These are phyloP conservation scores for Straminergon stramineum DNA, from an alignment of 225 moss, liverwort and hornwort species.

Conservation along the genomic window DNA sequence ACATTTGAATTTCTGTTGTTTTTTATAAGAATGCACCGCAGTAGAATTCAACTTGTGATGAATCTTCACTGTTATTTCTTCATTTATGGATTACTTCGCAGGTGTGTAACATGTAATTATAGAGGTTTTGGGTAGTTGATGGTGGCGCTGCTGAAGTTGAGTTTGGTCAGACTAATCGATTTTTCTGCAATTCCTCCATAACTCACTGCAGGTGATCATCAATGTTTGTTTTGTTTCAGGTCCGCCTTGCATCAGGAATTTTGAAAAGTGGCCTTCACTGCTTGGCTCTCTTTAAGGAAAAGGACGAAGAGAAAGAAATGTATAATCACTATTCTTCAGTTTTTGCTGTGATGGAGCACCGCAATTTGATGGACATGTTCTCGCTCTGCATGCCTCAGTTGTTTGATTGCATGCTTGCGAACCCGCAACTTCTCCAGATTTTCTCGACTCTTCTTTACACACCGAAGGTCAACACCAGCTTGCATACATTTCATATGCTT, in stretches of 20 bases:
- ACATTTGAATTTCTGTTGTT: background rate
- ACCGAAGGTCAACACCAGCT: constrained; percentile 52
- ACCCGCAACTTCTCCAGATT: constrained; percentile 90
- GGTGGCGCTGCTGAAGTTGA: background rate
- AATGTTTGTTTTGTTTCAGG: constrained; percentile 36
- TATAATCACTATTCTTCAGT: constrained; percentile 90
- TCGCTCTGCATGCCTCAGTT: constrained; percentile 99
- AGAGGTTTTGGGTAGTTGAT: background rate
- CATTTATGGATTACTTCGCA: background rate
- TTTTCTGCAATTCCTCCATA: background rate
- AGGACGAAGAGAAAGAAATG: constrained; percentile 99
- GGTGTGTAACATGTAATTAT: background rate
- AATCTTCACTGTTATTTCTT: background rate
- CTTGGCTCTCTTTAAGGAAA: constrained; percentile 96
- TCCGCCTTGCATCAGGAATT: constrained; percentile 96
- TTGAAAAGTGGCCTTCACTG: constrained; percentile 95
- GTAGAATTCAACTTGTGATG: background rate
- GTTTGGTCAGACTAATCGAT: background rate
- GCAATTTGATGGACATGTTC: constrained; percentile 99
- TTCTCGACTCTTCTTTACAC: constrained; percentile 90
- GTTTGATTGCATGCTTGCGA: constrained; percentile 97
- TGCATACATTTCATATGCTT: background rate
- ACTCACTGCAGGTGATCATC: background rate
- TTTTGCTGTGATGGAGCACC: constrained; percentile 99
- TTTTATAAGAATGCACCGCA: background rate